Percentiles rank a stretch among this genome's conserved stretches.
Evolutionary conservation across 2,329 filamentous ascomycete species (phyloP).

Genomic region (Fonsecaea nubica): DNA sequence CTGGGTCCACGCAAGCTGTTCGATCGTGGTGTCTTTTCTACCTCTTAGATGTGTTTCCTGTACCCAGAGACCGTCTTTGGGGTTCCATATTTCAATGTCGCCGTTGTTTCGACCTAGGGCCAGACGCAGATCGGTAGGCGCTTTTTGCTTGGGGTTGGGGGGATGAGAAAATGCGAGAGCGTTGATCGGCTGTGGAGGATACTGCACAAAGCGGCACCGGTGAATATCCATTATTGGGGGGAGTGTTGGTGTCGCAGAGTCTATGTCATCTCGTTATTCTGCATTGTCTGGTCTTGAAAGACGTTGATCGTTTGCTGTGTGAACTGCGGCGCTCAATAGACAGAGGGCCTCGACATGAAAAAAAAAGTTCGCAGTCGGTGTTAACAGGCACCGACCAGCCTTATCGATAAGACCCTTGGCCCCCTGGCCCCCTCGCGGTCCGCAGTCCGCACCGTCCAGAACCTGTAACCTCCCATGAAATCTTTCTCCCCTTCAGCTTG

Average conservation of each 20-base stretch:
- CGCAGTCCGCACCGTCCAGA: neutral
- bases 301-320: neutral
- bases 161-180: conserved; percentile 91
- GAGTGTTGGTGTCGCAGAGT: neutral
- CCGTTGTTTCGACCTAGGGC: conserved; percentile 93
- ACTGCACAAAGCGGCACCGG: conserved; percentile 93
- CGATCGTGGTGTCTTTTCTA: conserved; percentile 83
- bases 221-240: conserved; percentile 81
- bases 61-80: conserved; percentile 77
- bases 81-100: conserved; percentile 98
- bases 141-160: conserved; percentile 57
- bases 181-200: conserved; percentile 90
- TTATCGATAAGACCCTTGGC: conserved; percentile 17
- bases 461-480: neutral
- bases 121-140: conserved; percentile 69
- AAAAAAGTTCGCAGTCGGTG: conserved; percentile 14
- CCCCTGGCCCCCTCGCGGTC: neutral
- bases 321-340: neutral
- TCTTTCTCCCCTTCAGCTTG: neutral
- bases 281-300: neutral
- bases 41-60: conserved; percentile 87
- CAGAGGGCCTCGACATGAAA: neutral
- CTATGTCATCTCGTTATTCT: neutral
- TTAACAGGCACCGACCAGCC: conserved; percentile 12
- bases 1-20: conserved; percentile 89